Evolutionary conservation across 139 green algal species (phyloP).

Genomic region (Coccomyxa sp.): DNA sequence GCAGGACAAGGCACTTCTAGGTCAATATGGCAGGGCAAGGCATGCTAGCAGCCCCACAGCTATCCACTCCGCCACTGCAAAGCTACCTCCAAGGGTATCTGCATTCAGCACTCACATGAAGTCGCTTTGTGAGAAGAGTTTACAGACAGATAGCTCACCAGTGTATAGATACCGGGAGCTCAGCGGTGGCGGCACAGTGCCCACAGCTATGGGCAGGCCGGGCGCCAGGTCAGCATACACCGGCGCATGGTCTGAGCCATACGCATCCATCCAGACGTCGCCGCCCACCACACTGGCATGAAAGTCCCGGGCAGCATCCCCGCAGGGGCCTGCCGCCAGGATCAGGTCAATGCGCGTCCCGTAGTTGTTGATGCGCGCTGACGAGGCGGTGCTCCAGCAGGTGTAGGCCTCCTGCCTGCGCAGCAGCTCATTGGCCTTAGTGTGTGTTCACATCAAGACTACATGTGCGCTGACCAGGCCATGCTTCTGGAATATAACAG

Average conservation of each 20-base stretch:
- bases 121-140: no score
- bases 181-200: not conserved
- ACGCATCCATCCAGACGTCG: constrained; percentile 21
- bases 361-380: constrained; percentile 75
- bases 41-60: no score
- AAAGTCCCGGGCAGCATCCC: not conserved
- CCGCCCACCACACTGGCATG: not conserved
- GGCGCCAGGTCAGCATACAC: constrained; percentile 36
- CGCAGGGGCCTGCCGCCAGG: constrained; percentile 27
- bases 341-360: constrained; percentile 77
- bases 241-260: constrained; percentile 70
- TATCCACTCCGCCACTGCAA: no score
- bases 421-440: no score
- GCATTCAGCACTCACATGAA: no score
- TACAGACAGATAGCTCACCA: no score
- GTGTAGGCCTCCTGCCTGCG: constrained; percentile 57
- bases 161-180: constrained; percentile 17
- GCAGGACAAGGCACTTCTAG: no score
- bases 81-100: no score
- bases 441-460: no score
- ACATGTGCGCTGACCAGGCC: no score
- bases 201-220: not conserved
- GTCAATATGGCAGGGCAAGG: no score
- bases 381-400: constrained; percentile 67
- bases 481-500: not conserved